phyloP scores from a whole-genome alignment of 1,139 yeast genomes.

The Magnusiomyces paraingens region DNA sequence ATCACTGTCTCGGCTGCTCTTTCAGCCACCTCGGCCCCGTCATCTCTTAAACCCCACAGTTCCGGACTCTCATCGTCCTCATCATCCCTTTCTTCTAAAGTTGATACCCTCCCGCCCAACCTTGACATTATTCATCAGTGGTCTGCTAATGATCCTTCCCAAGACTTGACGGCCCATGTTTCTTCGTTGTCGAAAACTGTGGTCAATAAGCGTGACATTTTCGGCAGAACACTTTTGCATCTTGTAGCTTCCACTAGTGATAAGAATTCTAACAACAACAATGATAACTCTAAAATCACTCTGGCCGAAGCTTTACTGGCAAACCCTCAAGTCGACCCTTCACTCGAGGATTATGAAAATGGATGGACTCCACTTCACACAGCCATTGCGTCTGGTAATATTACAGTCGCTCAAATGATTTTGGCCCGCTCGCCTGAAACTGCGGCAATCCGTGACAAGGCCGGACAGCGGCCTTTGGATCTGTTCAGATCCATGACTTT shows the following conservation, averaged over 20 bases:
- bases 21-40: background rate
- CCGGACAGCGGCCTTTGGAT: slow-evolving; percentile 46
- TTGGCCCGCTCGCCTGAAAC: slow-evolving; percentile 39
- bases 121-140: background rate
- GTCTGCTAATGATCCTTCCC: background rate
- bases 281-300: slow-evolving; percentile 31
- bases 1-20: background rate
- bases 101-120: background rate
- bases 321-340: slow-evolving; percentile 43
- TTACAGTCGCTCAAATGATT: slow-evolving; percentile 49
- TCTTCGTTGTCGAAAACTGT: slow-evolving; percentile 12
- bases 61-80: background rate
- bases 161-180: background rate
- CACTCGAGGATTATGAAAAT: slow-evolving; percentile 59
- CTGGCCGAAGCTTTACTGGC: slow-evolving; percentile 43
- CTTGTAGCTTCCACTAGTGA: slow-evolving; percentile 44
- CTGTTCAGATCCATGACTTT: slow-evolving; percentile 36
- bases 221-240: slow-evolving; percentile 68
- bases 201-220: slow-evolving; percentile 52
- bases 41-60: background rate
- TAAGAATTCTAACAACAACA: background rate
- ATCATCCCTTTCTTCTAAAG: background rate
- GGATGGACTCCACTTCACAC: slow-evolving; percentile 82
- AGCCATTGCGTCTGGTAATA: slow-evolving; percentile 52
- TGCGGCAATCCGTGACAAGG: slow-evolving; percentile 58